A percentile compares a stretch with the other conserved stretches of the same genome.
Evolutionary conservation across 805 yeast genomes (phyloP).

Genomic region (Candida easanensis): DNA sequence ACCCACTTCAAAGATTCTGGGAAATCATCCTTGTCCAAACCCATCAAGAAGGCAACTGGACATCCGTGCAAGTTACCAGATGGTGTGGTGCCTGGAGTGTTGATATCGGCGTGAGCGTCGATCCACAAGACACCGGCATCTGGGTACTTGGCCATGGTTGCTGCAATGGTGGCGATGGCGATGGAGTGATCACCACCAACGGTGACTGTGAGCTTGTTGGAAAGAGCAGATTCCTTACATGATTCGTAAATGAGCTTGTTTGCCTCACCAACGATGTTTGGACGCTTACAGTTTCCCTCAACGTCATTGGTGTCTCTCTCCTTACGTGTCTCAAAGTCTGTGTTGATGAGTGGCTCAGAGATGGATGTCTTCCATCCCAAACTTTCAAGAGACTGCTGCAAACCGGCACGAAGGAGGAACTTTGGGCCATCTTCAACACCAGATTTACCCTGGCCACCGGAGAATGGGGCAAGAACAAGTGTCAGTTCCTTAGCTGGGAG

Average conservation of each 20-base stretch:
- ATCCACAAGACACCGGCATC: constrained; percentile 93
- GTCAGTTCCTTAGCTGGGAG: constrained; percentile 55
- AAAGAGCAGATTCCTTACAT: constrained; percentile 48
- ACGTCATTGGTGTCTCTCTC: constrained; percentile 45
- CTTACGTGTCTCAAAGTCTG: constrained; percentile 43
- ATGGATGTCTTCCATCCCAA: constrained; percentile 71
- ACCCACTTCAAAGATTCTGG: constrained; percentile 85
- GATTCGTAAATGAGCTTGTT: constrained; percentile 60
- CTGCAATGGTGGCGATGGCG: constrained; percentile 90
- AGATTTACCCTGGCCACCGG: constrained; percentile 91
- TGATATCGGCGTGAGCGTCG: constrained; percentile 97
- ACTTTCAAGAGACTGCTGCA: constrained; percentile 55
- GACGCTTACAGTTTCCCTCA: constrained; percentile 59
- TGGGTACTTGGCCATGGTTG: constrained; percentile 74
- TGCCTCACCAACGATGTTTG: constrained; percentile 74
- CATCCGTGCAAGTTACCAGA: constrained; percentile 96
- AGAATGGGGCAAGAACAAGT: constrained; percentile 86
- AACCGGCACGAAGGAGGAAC: constrained; percentile 69
- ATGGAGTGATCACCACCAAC: constrained; percentile 97
- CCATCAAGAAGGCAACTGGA: constrained; percentile 89
- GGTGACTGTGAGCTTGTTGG: constrained; percentile 67
- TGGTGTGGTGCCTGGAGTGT: constrained; percentile 78
- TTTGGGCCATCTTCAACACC: constrained; percentile 97
- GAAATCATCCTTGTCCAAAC: constrained; percentile 62
- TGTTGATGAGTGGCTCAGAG: constrained; percentile 50